Conservation (phyloP, 805 yeast species). For the Saturnispora silvae region DNA sequence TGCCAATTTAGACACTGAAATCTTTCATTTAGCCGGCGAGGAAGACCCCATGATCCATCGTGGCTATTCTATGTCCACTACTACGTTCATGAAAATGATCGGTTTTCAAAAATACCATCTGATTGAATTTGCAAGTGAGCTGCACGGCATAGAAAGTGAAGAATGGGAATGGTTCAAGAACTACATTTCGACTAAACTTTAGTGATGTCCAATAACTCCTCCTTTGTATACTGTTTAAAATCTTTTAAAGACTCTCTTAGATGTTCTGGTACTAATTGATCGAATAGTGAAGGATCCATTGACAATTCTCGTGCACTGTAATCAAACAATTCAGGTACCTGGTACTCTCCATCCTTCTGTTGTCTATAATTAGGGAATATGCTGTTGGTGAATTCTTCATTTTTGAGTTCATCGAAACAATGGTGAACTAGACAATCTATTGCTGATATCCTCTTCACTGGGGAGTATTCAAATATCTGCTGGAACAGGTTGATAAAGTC, state of each 20-base stretch:
- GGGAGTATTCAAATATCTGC: conserved; percentile 56
- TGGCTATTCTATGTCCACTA: conserved; percentile 29
- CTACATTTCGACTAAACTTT: conserved; percentile 26
- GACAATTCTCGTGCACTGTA: conserved; percentile 42
- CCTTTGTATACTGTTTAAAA: conserved; percentile 31
- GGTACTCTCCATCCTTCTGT: conserved; percentile 19
- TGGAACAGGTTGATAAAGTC: conserved; percentile 49
- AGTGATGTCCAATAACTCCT: conserved; percentile 26
- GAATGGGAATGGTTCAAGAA: conserved; percentile 49
- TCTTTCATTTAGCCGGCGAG: conserved; percentile 84
- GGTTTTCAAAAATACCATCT: conserved; percentile 40
- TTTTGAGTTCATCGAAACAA: conserved; percentile 46
- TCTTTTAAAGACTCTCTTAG: conserved; percentile 24
- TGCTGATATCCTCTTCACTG: conserved; percentile 52
- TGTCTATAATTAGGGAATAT: conserved; percentile 28
- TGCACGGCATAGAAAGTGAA: conserved; percentile 55
- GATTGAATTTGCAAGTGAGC: conserved; percentile 49
- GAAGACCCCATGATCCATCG: conserved; percentile 54
- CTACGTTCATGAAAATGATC: conserved; percentile 32
- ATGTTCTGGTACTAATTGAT: conserved; percentile 34
- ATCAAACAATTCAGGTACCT: conserved; percentile 41
- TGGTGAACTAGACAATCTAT: conserved; percentile 39
- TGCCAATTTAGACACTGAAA: conserved; percentile 53
- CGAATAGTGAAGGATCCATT: conserved; percentile 31
- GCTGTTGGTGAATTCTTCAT: conserved; percentile 13